These are phyloP conservation scores for Lactifluus subvellereus DNA, from an alignment of 768 basidiomycete species.

Conservation along the genomic window DNA sequence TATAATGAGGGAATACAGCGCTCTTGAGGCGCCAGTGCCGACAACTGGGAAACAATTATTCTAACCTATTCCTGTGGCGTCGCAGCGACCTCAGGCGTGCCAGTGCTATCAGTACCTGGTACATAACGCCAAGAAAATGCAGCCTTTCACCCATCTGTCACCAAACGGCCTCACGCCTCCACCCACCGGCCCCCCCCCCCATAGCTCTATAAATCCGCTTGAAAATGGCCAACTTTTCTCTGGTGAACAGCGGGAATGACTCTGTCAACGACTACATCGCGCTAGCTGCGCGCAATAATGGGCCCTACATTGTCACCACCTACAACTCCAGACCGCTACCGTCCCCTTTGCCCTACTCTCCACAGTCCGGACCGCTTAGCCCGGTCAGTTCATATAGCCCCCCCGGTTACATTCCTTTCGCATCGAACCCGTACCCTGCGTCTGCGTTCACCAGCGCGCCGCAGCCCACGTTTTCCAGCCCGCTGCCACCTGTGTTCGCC, in stretches of 20 bases:
- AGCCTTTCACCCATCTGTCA: background rate
- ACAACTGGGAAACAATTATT: too few relatives aligned
- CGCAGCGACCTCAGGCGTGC: too few relatives aligned
- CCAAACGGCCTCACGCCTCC: background rate
- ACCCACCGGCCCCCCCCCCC: background rate
- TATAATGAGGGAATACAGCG: too few relatives aligned
- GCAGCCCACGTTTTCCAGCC: too few relatives aligned
- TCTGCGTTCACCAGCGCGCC: too few relatives aligned
- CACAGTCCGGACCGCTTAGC: background rate
- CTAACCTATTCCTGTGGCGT: too few relatives aligned
- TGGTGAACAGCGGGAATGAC: background rate
- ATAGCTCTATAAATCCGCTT: background rate
- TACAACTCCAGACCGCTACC: background rate
- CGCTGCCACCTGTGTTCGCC: too few relatives aligned
- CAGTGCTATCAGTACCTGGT: too few relatives aligned
- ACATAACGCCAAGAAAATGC: too few relatives aligned
- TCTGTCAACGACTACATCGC: background rate
- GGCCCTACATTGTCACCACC: background rate
- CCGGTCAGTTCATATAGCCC: background rate
- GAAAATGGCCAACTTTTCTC: conserved; percentile 5
- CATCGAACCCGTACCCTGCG: background rate
- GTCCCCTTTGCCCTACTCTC: background rate
- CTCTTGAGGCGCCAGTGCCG: too few relatives aligned
- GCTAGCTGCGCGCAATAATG: background rate
- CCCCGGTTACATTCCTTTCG: background rate